Base-by-base conservation (phyloP, 1,284 basidiomycete species). In the Gymnopus androsaceus region DNA sequence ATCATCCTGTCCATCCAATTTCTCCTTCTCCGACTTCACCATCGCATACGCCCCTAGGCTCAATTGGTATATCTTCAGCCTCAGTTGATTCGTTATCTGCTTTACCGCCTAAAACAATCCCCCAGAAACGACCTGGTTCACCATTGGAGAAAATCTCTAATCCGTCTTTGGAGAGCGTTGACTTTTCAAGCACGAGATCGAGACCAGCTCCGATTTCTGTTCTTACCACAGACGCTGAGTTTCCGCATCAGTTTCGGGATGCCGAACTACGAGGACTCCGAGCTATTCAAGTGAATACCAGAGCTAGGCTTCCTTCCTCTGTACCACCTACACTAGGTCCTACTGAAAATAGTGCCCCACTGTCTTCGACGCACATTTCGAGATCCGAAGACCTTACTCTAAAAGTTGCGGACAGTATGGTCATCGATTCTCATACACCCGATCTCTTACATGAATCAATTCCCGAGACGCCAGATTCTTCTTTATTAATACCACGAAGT, bases 71-170 rank as follows among this genome's bases (percentile, higher is more conserved):
- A n/a, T n/a, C n/a, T n/a, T n/a, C n/a, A n/a, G 14, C 21, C 23
- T n/a, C 34, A 50, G 6, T 15, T 9, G 14, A 17, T 5, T 4
- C 31, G 7, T 19, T 5, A 1, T 5, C 28, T 4, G 14, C 15
- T 50, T 17, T 17, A 8, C 15, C 36, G 5, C 40, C 17, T 21
- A 52, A 42, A 34, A n/a, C 27, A 4, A 48, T 38, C 12, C 40
- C 53, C 2, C 34, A 34, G 19, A 57, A 57, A 34, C 55, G 55
- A 6, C 50, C 55, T 15, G 55, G 55, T 3, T 53, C 55, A 6
- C 55, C 55, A 0, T 49, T 57, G 45, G 44, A 53, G 19, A 52
- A 52, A 33, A 44, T 30, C 19, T 3, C 11, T 4, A 21, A 37
- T 2, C 4, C 21, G 3, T 15, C 27, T 11, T 25, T 21, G 27